These are phyloP conservation scores for Fusarium nurragi DNA, from an alignment of 2,329 filamentous ascomycete genomes.

Conservation along the genomic window DNA sequence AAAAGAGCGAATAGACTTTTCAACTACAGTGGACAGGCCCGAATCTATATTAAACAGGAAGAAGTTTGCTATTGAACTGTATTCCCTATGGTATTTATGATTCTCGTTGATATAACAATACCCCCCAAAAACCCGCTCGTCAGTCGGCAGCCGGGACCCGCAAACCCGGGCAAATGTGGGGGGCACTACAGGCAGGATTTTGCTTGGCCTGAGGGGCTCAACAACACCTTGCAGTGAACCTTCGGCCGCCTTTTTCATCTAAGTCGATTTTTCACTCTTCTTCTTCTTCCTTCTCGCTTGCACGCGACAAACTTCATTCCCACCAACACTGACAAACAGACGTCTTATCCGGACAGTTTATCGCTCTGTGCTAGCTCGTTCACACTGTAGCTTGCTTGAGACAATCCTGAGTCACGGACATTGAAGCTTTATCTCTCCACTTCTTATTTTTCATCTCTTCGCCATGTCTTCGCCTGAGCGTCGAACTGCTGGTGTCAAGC, in stretches of 20 bases:
- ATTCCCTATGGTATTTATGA: neutral
- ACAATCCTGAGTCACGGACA: conserved; percentile 11
- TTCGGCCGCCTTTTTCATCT: conserved; percentile 10
- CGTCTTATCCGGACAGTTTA: neutral
- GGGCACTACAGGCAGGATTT: conserved; percentile 17
- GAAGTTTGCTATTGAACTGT: no score
- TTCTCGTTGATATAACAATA: neutral
- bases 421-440: conserved; percentile 18
- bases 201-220: conserved; percentile 36
- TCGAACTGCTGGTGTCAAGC: conserved; percentile 53
- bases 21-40: neutral
- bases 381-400: conserved; percentile 17
- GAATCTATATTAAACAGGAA: neutral
- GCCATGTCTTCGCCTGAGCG: conserved; percentile 54
- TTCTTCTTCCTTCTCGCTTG: conserved; percentile 10
- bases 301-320: conserved; percentile 6
- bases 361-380: neutral
- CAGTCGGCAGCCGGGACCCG: conserved; percentile 31
- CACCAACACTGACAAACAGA: neutral
- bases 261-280: conserved; percentile 20
- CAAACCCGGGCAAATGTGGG: conserved; percentile 26
- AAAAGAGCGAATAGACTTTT: neutral
- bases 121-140: conserved; percentile 9
- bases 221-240: conserved; percentile 13
- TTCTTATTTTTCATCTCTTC: conserved; percentile 10